Evolutionary conservation across 1,284 basidiomycete species (phyloP).

Genomic region (Inonotus obliquus): DNA sequence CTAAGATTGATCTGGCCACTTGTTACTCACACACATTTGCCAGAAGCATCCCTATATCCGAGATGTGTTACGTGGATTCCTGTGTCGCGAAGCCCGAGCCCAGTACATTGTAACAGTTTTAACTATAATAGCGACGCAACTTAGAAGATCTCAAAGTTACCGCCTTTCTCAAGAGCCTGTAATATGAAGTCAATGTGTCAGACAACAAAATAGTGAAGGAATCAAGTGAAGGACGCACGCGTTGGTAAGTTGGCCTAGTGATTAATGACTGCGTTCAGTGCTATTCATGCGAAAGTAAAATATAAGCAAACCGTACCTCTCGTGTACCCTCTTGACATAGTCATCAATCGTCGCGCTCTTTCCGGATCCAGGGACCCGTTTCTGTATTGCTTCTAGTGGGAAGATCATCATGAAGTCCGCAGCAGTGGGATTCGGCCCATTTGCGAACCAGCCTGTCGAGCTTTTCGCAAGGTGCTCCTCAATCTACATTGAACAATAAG

Average conservation of each 20-base stretch:
- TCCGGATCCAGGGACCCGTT: slow-evolving; percentile 20
- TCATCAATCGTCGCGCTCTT: slow-evolving; percentile 24
- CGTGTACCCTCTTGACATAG: slow-evolving; percentile 31
- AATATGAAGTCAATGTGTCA: background rate
- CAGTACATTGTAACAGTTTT: too few species aligned
- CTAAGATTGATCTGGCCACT: slow-evolving; percentile 51
- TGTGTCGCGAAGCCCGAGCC: too few species aligned
- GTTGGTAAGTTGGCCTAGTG: slow-evolving; percentile 28
- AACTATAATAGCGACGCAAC: background rate
- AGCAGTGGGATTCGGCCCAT: slow-evolving; percentile 33
- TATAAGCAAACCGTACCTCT: slow-evolving; percentile 24
- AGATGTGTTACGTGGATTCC: too few species aligned
- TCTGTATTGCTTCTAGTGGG: slow-evolving; percentile 28
- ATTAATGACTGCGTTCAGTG: background rate
- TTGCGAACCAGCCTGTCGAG: slow-evolving; percentile 33
- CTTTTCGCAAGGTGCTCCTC: slow-evolving; percentile 33
- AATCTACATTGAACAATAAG: slow-evolving; percentile 26
- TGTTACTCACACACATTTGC: too few species aligned
- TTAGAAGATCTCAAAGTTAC: slow-evolving; percentile 5
- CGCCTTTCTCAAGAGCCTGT: slow-evolving; percentile 15
- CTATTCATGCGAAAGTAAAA: background rate
- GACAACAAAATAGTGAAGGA: background rate
- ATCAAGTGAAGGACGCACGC: slow-evolving; percentile 20
- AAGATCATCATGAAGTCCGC: slow-evolving; percentile 41
- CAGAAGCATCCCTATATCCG: too few species aligned